A percentile compares a stretch with the other conserved stretches of the same genome.
phyloP scores from a whole-genome alignment of 2,329 filamentous ascomycete genomes.

The Ophiosphaerella narmari region DNA sequence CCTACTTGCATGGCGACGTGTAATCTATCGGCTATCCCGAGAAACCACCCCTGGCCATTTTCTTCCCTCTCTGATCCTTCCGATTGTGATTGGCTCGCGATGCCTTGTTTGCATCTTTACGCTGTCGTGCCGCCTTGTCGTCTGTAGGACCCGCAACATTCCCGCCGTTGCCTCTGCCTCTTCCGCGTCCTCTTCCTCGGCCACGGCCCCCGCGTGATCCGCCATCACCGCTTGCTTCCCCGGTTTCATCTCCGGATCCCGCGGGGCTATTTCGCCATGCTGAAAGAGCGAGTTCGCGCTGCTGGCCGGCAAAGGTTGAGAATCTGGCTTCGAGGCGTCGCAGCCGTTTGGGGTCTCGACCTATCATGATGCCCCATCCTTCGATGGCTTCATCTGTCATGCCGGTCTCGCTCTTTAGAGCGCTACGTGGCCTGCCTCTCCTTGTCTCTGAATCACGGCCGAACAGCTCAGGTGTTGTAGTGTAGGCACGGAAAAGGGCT shows the following conservation, averaged over 20 bases:
- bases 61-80: conserved; percentile 68
- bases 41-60: conserved; percentile 64
- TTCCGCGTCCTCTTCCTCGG: conserved; percentile 37
- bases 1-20: background rate
- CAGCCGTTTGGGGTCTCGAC: conserved; percentile 70
- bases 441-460: conserved; percentile 72
- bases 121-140: conserved; percentile 71
- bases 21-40: conserved; percentile 38
- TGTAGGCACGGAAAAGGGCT: conserved; percentile 73
- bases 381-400: conserved; percentile 95
- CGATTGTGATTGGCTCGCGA: conserved; percentile 86
- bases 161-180: conserved; percentile 46
- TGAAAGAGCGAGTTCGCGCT: conserved; percentile 67
- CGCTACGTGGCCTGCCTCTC: conserved; percentile 63
- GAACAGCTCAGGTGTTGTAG: conserved; percentile 68
- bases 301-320: conserved; percentile 67
- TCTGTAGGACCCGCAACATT: conserved; percentile 68
- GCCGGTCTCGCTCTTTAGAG: conserved; percentile 74
- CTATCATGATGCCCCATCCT: conserved; percentile 89
- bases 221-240: conserved; percentile 46
- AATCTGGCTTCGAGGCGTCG: conserved; percentile 73
- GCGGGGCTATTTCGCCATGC: conserved; percentile 60
- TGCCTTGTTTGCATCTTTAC: conserved; percentile 82
- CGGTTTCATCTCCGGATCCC: conserved; percentile 59
- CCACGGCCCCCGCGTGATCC: conserved; percentile 48